These are phyloP conservation scores for Vicia faba DNA, from an alignment of 306 rosid genomes.

Conservation along the genomic window DNA sequence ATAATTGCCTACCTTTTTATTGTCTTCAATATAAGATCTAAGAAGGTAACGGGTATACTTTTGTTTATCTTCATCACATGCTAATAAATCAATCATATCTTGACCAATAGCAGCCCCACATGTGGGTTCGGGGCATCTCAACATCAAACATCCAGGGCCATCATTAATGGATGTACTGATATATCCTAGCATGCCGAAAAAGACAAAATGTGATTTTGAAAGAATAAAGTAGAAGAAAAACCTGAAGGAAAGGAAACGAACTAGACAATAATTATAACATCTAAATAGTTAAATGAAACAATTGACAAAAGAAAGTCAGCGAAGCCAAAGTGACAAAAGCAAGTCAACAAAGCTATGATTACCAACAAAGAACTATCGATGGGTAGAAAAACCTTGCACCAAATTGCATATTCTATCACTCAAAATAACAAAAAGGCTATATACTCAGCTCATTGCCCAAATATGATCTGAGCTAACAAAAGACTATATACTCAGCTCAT, in stretches of 20 bases:
- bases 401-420: conserved; percentile 29
- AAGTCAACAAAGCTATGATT: conserved; percentile 11
- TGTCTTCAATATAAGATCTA: conserved; percentile 91
- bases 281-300: background rate
- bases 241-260: background rate
- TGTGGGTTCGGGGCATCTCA: conserved; percentile 92
- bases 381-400: background rate
- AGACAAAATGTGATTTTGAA: background rate
- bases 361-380: background rate
- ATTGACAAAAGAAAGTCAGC: background rate
- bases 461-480: conserved; percentile 18
- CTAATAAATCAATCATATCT: conserved; percentile 67
- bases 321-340: background rate
- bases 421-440: background rate
- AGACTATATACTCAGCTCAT: too few species aligned
- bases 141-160: conserved; percentile 92
- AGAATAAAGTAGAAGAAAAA: background rate
- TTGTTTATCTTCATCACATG: conserved; percentile 60
- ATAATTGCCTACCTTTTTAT: conserved; percentile 72
- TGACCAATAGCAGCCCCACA: conserved; percentile 83
- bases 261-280: conserved; percentile 16
- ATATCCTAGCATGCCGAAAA: conserved; percentile 53
- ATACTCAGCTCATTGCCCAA: conserved; percentile 13
- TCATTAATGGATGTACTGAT: conserved; percentile 80
- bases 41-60: conserved; percentile 79